These are phyloP conservation scores for Silene uniflora DNA, from an alignment of 148 eudicot genomes.

Conservation along the genomic window DNA sequence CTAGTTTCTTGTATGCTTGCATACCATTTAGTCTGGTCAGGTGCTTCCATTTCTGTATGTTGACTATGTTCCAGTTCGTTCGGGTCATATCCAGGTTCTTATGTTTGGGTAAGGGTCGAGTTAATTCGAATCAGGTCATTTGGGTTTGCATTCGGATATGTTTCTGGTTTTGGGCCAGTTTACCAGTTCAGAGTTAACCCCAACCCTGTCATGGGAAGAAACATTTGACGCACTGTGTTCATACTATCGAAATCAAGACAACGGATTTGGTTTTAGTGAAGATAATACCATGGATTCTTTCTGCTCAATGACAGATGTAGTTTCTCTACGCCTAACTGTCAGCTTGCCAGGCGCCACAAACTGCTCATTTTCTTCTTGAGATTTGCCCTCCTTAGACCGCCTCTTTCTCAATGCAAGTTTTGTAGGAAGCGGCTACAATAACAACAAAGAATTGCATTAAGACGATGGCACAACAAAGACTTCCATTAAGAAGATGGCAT, in stretches of 20 bases:
- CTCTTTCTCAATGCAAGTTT: conserved; percentile 84
- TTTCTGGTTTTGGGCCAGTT: no score
- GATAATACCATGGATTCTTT: conserved; percentile 49
- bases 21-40: no score
- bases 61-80: no score
- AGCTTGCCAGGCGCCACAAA: conserved; percentile 70
- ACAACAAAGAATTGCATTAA: conserved; percentile 14
- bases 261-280: neutral
- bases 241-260: neutral
- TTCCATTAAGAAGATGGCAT: conserved; percentile 12
- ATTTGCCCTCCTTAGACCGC: conserved; percentile 80
- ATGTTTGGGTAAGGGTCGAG: no score
- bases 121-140: no score
- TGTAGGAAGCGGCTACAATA: conserved; percentile 77
- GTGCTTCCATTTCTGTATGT: no score
- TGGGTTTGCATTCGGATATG: no score
- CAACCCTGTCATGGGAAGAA: no score
- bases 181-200: no score
- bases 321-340: conserved; percentile 60
- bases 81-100: no score
- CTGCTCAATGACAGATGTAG: conserved; percentile 48
- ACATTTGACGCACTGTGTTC: no score
- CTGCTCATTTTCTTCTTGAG: conserved; percentile 71
- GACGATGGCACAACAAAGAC: neutral
- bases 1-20: no score